These are phyloP conservation scores for Thelephora terrestris DNA, from an alignment of 1,284 basidiomycete genomes.

Conservation along the genomic window DNA sequence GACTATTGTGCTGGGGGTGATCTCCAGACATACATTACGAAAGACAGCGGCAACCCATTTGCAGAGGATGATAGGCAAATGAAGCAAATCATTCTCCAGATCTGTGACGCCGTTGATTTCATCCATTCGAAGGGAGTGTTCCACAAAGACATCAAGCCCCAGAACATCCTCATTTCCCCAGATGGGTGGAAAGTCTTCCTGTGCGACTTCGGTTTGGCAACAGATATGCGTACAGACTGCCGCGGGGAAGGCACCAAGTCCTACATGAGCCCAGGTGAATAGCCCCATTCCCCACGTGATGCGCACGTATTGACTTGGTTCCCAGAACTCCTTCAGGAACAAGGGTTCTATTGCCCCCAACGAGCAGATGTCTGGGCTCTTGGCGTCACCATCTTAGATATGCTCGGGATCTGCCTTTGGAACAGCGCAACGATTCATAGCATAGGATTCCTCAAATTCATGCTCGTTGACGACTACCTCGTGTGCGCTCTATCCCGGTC, in stretches of 20 bases:
- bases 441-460: too few species aligned
- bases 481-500: constrained; percentile 54
- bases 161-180: constrained; percentile 51
- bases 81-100: constrained; percentile 43
- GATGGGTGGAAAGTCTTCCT: constrained; percentile 40
- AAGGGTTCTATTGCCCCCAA: constrained; percentile 13
- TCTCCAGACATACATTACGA: constrained; percentile 50
- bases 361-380: constrained; percentile 23
- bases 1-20: constrained; percentile 56
- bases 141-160: constrained; percentile 66
- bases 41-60: constrained; percentile 31
- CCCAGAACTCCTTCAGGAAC: constrained; percentile 18
- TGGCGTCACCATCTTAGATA: constrained; percentile 38
- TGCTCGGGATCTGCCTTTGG: constrained; percentile 89
- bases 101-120: constrained; percentile 51
- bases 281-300: too few species aligned
- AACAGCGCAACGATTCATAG: constrained; percentile 46
- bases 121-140: constrained; percentile 51
- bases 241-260: constrained; percentile 26
- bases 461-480: constrained; percentile 59
- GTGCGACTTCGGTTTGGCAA: constrained; percentile 61
- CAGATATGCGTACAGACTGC: constrained; percentile 41
- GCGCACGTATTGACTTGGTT: not conserved
- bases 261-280: constrained; percentile 50
- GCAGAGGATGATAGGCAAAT: constrained; percentile 38